Conservation (phyloP, 140 eudicot species). For the Oenanthe javanica region DNA sequence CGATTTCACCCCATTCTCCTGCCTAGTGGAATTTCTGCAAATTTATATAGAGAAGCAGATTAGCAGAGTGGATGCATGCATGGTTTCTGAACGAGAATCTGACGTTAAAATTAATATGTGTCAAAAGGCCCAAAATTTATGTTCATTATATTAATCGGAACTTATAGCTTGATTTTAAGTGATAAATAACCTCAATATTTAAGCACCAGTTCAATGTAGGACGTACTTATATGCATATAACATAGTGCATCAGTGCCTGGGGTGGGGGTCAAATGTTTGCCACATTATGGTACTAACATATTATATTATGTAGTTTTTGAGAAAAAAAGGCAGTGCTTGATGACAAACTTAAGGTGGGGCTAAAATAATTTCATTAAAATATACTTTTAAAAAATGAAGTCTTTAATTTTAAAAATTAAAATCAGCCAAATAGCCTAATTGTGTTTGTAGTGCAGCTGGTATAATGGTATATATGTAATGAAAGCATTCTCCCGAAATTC, state of each 20-base stretch:
- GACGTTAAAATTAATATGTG: too few relatives aligned
- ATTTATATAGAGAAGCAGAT: too few relatives aligned
- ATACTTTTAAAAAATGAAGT: too few relatives aligned
- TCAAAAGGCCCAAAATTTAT: too few relatives aligned
- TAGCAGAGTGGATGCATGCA: not conserved
- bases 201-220: not conserved
- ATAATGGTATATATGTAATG: not conserved
- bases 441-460: too few relatives aligned
- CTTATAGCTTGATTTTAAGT: too few relatives aligned
- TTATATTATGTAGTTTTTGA: not conserved
- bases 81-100: not conserved
- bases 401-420: too few relatives aligned
- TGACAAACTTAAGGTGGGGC: not conserved
- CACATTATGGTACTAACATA: not conserved
- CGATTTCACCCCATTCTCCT: not conserved
- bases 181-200: too few relatives aligned
- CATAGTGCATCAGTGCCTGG: not conserved
- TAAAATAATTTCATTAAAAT: too few relatives aligned
- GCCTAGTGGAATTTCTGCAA: not conserved
- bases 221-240: too few relatives aligned
- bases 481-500: not conserved
- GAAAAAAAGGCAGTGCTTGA: not conserved
- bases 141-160: too few relatives aligned
- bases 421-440: too few relatives aligned
- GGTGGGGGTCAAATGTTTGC: slow-evolving; percentile 2